Conservation (phyloP, 2,329 filamentous ascomycete species). For the Fusarium liriodendri region DNA sequence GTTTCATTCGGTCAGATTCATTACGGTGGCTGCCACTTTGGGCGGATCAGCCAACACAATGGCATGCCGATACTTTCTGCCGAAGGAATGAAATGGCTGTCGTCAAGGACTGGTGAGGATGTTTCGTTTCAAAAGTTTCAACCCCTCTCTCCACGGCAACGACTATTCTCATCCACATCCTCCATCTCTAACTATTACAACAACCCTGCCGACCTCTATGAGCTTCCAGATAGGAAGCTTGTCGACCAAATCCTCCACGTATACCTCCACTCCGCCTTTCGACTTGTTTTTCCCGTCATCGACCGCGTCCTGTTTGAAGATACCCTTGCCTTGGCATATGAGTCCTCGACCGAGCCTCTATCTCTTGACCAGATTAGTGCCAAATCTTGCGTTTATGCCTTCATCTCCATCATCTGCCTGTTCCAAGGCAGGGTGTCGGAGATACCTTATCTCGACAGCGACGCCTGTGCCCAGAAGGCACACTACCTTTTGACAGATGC, state of each 20-base stretch:
- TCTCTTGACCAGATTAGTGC: slow-evolving; percentile 48
- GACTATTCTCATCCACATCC: not conserved
- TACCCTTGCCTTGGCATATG: slow-evolving; percentile 59
- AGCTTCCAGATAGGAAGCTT: slow-evolving; percentile 38
- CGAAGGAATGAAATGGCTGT: slow-evolving; percentile 37
- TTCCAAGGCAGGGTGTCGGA: slow-evolving; percentile 27
- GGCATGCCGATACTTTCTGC: slow-evolving; percentile 37
- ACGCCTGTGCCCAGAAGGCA: slow-evolving; percentile 54
- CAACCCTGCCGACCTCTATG: slow-evolving; percentile 7
- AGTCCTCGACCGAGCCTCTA: slow-evolving; percentile 23
- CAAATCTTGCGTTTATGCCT: slow-evolving; percentile 61
- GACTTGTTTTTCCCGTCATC: slow-evolving; percentile 60
- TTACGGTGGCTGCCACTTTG: slow-evolving; percentile 37
- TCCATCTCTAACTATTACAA: not conserved
- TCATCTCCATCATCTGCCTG: slow-evolving; percentile 52
- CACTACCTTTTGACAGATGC: slow-evolving; percentile 56
- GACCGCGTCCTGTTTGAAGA: slow-evolving; percentile 59
- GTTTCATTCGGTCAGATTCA: slow-evolving; percentile 41
- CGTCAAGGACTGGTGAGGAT: slow-evolving; percentile 30
- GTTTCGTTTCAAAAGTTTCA: not conserved
- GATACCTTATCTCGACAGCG: slow-evolving; percentile 50
- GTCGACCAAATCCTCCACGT: slow-evolving; percentile 41
- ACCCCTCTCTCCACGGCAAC: not conserved
- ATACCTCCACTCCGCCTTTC: slow-evolving; percentile 49
- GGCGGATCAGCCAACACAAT: slow-evolving; percentile 40